phyloP scores from a whole-genome alignment of 352 stramenopile species.

The Pythium sp. region DNA sequence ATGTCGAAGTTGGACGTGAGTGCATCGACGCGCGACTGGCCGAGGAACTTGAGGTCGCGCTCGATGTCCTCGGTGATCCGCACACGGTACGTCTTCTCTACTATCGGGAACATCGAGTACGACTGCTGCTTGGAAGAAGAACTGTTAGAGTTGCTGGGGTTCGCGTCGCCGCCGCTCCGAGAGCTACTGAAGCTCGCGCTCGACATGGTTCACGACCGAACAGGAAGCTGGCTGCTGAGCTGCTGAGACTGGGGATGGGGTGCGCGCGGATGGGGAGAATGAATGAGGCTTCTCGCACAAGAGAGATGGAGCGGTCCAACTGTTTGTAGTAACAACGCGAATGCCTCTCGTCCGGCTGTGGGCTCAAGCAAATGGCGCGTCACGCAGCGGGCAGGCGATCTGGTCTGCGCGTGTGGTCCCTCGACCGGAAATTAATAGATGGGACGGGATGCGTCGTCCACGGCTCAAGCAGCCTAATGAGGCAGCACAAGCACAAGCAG shows the following conservation, averaged over 20 bases:
- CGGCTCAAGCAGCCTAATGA: background rate
- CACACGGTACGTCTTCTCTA: slow-evolving; percentile 82
- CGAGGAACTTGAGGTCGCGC: slow-evolving; percentile 80
- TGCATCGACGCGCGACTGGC: slow-evolving; percentile 76
- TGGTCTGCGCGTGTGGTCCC: background rate
- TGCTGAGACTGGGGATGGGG: background rate
- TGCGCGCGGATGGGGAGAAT: too few species aligned
- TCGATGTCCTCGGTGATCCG: slow-evolving; percentile 80
- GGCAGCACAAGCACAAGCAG: too few species aligned
- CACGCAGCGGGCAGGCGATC: background rate
- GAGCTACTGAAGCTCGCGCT: slow-evolving; percentile 22
- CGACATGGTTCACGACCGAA: slow-evolving; percentile 16
- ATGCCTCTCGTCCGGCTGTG: too few species aligned
- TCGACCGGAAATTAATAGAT: background rate
- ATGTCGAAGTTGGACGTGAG: slow-evolving; percentile 81
- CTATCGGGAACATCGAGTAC: slow-evolving; percentile 83
- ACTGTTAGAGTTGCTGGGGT: background rate
- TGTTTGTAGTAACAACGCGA: background rate
- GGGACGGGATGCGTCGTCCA: background rate
- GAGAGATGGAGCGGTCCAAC: too few species aligned
- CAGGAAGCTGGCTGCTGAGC: background rate
- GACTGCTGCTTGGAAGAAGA: slow-evolving; percentile 11
- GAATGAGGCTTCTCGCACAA: too few species aligned
- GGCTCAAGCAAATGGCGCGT: too few species aligned
- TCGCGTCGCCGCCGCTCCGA: slow-evolving; percentile 21